phyloP scores from a whole-genome alignment of 352 stramenopile species.

The Phytophthora cryptogea region DNA sequence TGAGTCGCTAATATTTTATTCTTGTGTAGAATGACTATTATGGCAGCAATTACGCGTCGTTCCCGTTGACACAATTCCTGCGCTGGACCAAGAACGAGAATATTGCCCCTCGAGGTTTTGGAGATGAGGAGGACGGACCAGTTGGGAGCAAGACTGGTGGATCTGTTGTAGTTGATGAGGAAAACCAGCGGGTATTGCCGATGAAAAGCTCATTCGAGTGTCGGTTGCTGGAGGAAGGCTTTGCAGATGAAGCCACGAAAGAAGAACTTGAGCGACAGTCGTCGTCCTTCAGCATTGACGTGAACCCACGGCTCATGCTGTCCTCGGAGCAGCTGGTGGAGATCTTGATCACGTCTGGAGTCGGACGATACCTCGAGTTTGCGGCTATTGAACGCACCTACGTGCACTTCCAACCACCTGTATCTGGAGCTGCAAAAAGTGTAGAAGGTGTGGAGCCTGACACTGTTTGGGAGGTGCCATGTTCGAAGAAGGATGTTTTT shows the following conservation, averaged over 20 bases:
- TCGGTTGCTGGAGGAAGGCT: conserved; percentile 44
- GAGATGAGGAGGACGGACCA: conserved; percentile 33
- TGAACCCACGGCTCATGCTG: conserved; percentile 83
- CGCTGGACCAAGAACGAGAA: conserved; percentile 61
- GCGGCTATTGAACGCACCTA: conserved; percentile 85
- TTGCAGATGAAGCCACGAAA: conserved; percentile 42
- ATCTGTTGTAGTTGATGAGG: conserved; percentile 1
- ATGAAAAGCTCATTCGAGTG: conserved; percentile 58
- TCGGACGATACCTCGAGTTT: conserved; percentile 90
- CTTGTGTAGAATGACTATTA: conserved; percentile 78
- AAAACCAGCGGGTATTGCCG: conserved; percentile 31
- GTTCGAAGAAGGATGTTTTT: conserved; percentile 91
- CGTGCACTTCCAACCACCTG: conserved; percentile 51
- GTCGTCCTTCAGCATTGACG: conserved; percentile 69
- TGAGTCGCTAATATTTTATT: background rate
- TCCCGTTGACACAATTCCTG: conserved; percentile 61
- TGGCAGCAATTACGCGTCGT: conserved; percentile 79
- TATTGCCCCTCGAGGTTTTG: conserved; percentile 38
- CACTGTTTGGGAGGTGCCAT: conserved; percentile 81
- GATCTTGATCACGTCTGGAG: conserved; percentile 82
- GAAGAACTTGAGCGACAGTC: conserved; percentile 51
- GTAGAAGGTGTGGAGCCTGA: conserved; percentile 25
- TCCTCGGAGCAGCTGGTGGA: conserved; percentile 82
- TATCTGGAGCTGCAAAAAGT: conserved; percentile 1
- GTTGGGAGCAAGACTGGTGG: background rate